Percentiles rank a stretch among this genome's conserved stretches.
Conservation (phyloP, 1,284 basidiomycete genomes). For the Trichosporon sp. region DNA sequence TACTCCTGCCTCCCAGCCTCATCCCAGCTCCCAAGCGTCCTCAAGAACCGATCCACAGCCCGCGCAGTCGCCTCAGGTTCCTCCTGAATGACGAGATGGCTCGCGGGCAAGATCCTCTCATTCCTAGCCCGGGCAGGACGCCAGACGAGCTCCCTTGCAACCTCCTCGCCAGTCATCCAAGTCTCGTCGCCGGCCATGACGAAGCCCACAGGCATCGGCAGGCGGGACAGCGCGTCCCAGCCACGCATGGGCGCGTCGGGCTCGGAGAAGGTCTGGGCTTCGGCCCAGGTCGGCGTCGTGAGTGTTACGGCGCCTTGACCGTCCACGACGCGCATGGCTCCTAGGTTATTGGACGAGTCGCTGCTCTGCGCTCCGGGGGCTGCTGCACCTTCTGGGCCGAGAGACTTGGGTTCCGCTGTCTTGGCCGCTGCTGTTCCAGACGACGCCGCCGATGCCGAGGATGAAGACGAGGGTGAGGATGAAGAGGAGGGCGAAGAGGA, state of each 20-base stretch:
- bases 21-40: constrained; percentile 11
- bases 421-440: too few species aligned
- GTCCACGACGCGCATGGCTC: too few species aligned
- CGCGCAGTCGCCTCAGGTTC: constrained; percentile 30
- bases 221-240: constrained; percentile 30
- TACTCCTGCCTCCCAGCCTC: not conserved
- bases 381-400: too few species aligned
- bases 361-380: too few species aligned
- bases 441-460: too few species aligned
- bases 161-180: constrained; percentile 24
- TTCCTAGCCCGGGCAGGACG: constrained; percentile 26
- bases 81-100: constrained; percentile 42
- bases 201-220: constrained; percentile 30
- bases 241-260: constrained; percentile 24
- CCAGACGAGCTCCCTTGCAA: constrained; percentile 32
- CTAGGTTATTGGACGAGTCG: too few species aligned
- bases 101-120: constrained; percentile 29
- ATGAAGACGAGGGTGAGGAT: too few species aligned
- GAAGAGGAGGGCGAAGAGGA: too few species aligned
- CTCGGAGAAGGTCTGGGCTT: constrained; percentile 34
- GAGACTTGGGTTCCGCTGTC: too few species aligned
- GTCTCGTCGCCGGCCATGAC: constrained; percentile 28
- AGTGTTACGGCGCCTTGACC: constrained; percentile 20
- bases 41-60: constrained; percentile 32
- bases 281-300: constrained; percentile 33